Evolutionary conservation across 805 yeast species (phyloP).

Genomic region (Wickerhamiella nectarea): DNA sequence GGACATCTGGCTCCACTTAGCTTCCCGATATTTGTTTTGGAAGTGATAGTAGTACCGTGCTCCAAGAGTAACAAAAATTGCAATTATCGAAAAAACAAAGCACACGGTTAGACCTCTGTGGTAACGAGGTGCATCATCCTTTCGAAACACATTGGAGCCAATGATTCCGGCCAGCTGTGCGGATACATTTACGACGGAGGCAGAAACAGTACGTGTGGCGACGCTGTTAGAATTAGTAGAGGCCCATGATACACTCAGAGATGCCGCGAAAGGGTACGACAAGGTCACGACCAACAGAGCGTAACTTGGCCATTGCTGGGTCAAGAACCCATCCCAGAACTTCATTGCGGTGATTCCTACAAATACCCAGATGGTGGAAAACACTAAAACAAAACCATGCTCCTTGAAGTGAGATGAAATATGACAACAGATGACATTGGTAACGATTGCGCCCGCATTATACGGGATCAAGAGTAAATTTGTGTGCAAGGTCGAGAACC

Average conservation of each 20-base stretch:
- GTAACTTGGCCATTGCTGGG: slow-evolving; percentile 22
- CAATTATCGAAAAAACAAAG: slow-evolving; percentile 18
- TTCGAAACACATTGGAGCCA: slow-evolving; percentile 42
- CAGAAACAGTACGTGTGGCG: slow-evolving; percentile 47
- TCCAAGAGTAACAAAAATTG: slow-evolving; percentile 15
- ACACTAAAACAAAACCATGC: slow-evolving; percentile 11
- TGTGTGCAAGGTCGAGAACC: slow-evolving; percentile 38
- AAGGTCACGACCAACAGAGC: slow-evolving; percentile 21
- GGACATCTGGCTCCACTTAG: slow-evolving; percentile 38
- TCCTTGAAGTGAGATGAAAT: slow-evolving; percentile 9
- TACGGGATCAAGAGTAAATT: slow-evolving; percentile 42
- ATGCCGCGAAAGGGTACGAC: slow-evolving; percentile 19
- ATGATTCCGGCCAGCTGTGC: slow-evolving; percentile 46
- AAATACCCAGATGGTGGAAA: slow-evolving; percentile 14
- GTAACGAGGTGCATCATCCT: slow-evolving; percentile 46
- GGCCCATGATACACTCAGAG: slow-evolving; percentile 31
- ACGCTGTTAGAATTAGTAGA: slow-evolving; percentile 52
- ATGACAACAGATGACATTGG: slow-evolving; percentile 16
- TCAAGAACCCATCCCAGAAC: slow-evolving; percentile 18
- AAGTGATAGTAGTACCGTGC: slow-evolving; percentile 25
- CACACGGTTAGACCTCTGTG: slow-evolving; percentile 38
- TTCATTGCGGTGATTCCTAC: slow-evolving; percentile 15
- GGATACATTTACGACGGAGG: slow-evolving; percentile 51
- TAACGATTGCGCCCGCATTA: slow-evolving; percentile 18
- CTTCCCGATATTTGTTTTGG: slow-evolving; percentile 27